Conservation (phyloP, 2,329 filamentous ascomycete species). For the Fusarium xyrophilum region DNA sequence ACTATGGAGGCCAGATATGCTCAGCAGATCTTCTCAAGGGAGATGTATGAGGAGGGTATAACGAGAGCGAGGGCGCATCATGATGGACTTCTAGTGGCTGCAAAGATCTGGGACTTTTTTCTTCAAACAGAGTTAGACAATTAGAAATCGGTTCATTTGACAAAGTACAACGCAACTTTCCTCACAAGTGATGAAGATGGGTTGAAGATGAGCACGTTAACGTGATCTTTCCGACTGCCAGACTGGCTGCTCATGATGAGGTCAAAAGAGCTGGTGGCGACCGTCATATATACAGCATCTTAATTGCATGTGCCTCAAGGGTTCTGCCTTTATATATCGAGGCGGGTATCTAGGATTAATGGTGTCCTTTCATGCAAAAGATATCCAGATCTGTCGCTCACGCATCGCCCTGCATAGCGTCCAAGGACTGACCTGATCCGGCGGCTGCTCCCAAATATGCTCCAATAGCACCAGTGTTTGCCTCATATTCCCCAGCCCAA, state of each 20-base stretch:
- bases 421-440: conserved; percentile 50
- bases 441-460: conserved; percentile 50
- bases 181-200: neutral
- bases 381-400: conserved; percentile 56
- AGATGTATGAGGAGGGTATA: conserved; percentile 40
- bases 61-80: conserved; percentile 39
- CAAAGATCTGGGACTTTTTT: conserved; percentile 41
- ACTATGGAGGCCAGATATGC: conserved; percentile 41
- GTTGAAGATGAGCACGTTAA: neutral
- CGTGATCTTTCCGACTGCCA: neutral
- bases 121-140: no score
- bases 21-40: conserved; percentile 40
- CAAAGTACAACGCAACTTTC: neutral
- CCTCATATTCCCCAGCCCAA: conserved; percentile 55
- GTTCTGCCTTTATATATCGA: conserved; percentile 4
- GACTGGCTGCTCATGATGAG: neutral
- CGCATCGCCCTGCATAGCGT: conserved; percentile 54
- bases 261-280: neutral
- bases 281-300: neutral
- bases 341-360: conserved; percentile 12
- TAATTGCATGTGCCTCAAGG: conserved; percentile 13
- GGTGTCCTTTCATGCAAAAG: conserved; percentile 50
- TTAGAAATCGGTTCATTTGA: rapidly evolving
- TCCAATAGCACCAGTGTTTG: conserved; percentile 52
- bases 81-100: conserved; percentile 40